phyloP scores from a whole-genome alignment of 2,329 filamentous ascomycete species.

The Ophiostoma ulmi region DNA sequence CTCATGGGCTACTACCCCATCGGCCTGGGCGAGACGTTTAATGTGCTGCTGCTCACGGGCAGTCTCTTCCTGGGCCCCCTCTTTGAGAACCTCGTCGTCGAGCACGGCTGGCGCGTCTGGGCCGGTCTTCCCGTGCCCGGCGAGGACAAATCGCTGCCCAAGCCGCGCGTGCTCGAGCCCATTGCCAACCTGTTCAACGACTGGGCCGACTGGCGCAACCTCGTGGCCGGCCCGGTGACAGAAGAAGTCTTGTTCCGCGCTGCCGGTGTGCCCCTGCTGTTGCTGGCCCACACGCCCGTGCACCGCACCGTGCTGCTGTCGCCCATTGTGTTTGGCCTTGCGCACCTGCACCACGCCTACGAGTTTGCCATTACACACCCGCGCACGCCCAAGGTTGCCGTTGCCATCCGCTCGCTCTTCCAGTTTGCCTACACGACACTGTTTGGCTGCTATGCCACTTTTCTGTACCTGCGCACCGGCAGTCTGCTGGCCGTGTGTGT shows the following conservation, averaged over 20 bases:
- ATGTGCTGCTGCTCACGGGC: conserved; percentile 63
- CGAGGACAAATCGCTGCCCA: conserved; percentile 34
- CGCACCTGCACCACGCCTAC: conserved; percentile 93
- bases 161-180: conserved; percentile 32
- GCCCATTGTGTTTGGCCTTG: conserved; percentile 85
- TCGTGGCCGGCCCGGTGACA: conserved; percentile 78
- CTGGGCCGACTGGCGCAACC: conserved; percentile 82
- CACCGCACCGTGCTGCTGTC: conserved; percentile 68
- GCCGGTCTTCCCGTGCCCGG: conserved; percentile 31
- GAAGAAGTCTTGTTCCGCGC: conserved; percentile 94
- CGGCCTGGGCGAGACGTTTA: conserved; percentile 57
- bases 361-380: conserved; percentile 83
- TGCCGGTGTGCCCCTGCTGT: conserved; percentile 73
- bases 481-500: conserved; percentile 69
- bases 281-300: conserved; percentile 59
- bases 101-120: conserved; percentile 65
- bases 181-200: conserved; percentile 59
- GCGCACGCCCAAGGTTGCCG: conserved; percentile 56
- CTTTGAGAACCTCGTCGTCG: conserved; percentile 70
- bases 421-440: conserved; percentile 88
- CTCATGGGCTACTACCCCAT: conserved; percentile 78
- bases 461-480: conserved; percentile 79
- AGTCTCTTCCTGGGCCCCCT: conserved; percentile 80
- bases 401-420: conserved; percentile 67
- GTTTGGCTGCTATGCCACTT: conserved; percentile 90